phyloP scores from a whole-genome alignment of 176 grass and related monocot species.

The Neostapfia colusana region DNA sequence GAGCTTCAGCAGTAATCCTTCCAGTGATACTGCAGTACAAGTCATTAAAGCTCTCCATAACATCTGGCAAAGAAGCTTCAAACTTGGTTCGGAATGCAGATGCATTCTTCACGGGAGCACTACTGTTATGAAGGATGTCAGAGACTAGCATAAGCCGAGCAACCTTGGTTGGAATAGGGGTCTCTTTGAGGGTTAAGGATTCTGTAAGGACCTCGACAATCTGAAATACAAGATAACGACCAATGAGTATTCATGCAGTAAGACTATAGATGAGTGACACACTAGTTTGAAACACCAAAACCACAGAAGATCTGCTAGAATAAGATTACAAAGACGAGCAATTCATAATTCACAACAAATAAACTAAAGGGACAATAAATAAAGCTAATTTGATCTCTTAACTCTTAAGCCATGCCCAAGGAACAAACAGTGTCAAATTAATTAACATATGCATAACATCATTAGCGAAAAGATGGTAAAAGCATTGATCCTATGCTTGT shows the following conservation, averaged over 20 bases:
- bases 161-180: constrained; percentile 90
- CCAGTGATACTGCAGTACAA: constrained; percentile 85
- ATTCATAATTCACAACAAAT: not conserved
- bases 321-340: constrained; percentile 9
- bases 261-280: not conserved
- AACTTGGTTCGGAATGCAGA: constrained; percentile 97
- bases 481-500: not conserved
- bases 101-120: constrained; percentile 94
- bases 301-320: not conserved
- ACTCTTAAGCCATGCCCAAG: not conserved
- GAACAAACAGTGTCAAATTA: constrained; percentile 12
- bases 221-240: constrained; percentile 52
- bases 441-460: not conserved
- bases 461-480: not conserved
- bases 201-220: constrained; percentile 93
- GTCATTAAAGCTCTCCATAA: constrained; percentile 97
- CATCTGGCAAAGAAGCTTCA: constrained; percentile 78
- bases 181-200: constrained; percentile 93
- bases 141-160: constrained; percentile 96
- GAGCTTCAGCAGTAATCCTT: constrained; percentile 97
- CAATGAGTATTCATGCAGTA: constrained; percentile 14
- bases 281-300: not conserved
- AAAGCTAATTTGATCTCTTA: not conserved
- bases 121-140: constrained; percentile 97
- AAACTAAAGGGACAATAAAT: constrained; percentile 11